A percentile compares a stretch with the other conserved stretches of the same genome.
Evolutionary conservation across 176 grass and related monocot species (phyloP).

Genomic region (Oryza coarctata): DNA sequence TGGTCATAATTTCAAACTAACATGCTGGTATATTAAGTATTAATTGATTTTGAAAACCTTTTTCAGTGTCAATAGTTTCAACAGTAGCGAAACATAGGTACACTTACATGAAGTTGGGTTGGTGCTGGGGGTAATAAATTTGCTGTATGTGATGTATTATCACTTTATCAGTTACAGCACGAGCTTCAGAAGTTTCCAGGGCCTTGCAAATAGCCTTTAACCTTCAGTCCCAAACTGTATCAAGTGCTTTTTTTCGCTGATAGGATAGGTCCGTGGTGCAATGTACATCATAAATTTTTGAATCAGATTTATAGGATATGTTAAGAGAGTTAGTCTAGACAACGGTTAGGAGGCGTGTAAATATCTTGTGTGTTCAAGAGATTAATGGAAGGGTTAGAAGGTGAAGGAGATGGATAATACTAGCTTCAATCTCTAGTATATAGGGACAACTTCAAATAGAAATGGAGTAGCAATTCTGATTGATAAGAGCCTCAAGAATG

Average conservation of each 20-base stretch:
- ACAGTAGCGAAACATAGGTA: slow-evolving; percentile 5
- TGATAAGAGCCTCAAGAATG: too few species aligned
- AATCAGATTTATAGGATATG: slow-evolving; percentile 8
- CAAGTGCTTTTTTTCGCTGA: slow-evolving; percentile 20
- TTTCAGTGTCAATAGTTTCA: background rate
- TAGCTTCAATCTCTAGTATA: too few species aligned
- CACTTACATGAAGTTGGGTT: background rate
- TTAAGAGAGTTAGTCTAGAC: too few species aligned
- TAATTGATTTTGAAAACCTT: slow-evolving; percentile 10
- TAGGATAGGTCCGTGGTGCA: background rate
- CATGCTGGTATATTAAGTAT: slow-evolving; percentile 8
- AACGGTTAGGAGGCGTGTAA: too few species aligned
- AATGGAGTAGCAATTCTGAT: too few species aligned
- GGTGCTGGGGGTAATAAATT: background rate
- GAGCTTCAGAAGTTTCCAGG: background rate
- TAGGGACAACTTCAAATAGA: too few species aligned
- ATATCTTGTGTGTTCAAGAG: too few species aligned
- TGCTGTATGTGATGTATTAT: background rate
- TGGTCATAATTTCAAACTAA: slow-evolving; percentile 18
- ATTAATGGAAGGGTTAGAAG: too few species aligned
- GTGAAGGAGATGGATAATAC: too few species aligned
- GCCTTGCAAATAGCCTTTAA: background rate
- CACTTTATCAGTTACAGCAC: background rate
- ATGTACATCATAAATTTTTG: slow-evolving; percentile 1
- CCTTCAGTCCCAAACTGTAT: background rate